phyloP scores from a whole-genome alignment of 805 yeast genomes.

The Wickerhamiella qilinensis region DNA sequence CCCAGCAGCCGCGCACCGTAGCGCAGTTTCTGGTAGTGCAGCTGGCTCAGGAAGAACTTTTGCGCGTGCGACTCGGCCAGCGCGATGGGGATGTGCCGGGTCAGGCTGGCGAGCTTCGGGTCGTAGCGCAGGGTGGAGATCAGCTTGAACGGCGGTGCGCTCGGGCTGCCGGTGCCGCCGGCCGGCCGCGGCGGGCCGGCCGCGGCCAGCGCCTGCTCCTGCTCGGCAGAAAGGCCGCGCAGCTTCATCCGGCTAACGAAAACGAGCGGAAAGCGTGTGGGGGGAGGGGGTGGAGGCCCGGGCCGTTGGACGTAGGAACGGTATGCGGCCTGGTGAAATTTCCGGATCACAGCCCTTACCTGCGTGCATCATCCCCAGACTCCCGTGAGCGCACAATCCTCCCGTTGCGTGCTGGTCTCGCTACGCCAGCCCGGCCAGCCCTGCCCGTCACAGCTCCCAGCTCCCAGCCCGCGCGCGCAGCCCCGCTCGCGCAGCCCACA shows the following conservation, averaged over 20 bases:
- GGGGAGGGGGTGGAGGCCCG: background rate
- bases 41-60: slow-evolving; percentile 44
- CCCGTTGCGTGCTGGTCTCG: too few species aligned
- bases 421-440: too few species aligned
- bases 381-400: too few species aligned
- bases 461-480: too few species aligned
- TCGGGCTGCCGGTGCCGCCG: background rate
- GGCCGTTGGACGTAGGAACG: too few species aligned
- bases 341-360: too few species aligned
- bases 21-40: slow-evolving; percentile 46
- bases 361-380: too few species aligned
- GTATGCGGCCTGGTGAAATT: too few species aligned
- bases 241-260: background rate
- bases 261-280: background rate
- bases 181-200: background rate
- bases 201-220: background rate
- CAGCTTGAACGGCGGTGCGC: slow-evolving; percentile 29
- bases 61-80: slow-evolving; percentile 16
- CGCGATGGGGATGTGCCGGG: slow-evolving; percentile 15
- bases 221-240: background rate
- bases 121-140: slow-evolving; percentile 66
- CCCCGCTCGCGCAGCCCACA: too few species aligned
- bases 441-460: too few species aligned
- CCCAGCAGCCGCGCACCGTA: slow-evolving; percentile 39
- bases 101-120: slow-evolving; percentile 31